Percentiles rank a stretch among this genome's conserved stretches.
Evolutionary conservation across 176 grass and related monocot species (phyloP).

Genomic region (Rhynchospora tenuis): DNA sequence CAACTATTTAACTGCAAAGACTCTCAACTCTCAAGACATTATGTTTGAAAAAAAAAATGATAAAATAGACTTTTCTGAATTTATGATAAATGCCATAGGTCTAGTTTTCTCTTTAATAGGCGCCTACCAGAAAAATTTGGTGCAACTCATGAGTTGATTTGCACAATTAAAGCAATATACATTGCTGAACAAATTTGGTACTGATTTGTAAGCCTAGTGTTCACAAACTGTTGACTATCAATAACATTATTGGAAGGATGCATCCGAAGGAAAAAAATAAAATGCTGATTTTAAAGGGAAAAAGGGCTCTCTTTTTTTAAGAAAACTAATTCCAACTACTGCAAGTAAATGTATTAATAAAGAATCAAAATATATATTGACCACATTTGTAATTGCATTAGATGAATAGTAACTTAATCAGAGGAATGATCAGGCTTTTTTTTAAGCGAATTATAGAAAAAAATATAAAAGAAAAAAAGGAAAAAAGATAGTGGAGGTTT

Average conservation of each 20-base stretch:
- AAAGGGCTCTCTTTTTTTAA: not conserved
- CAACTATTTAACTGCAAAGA: not conserved
- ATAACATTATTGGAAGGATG: not conserved
- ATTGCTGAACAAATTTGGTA: not conserved
- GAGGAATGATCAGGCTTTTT: not conserved
- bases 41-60: not conserved
- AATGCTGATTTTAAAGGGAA: not conserved
- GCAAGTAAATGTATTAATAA: not conserved
- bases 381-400: not conserved
- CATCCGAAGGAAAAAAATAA: not conserved
- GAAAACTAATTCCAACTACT: not conserved
- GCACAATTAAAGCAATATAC: not conserved
- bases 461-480: not conserved
- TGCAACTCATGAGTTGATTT: not conserved
- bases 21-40: too few relatives aligned
- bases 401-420: not conserved
- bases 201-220: not conserved
- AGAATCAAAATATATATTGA: not conserved
- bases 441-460: not conserved
- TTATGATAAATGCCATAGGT: not conserved
- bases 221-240: not conserved
- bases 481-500: not conserved
- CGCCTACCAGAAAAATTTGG: not conserved
- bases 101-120: not conserved
- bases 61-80: not conserved